Conservation (phyloP, 2,329 filamentous ascomycete genomes). For the Gnomoniopsis smithogilvyi region DNA sequence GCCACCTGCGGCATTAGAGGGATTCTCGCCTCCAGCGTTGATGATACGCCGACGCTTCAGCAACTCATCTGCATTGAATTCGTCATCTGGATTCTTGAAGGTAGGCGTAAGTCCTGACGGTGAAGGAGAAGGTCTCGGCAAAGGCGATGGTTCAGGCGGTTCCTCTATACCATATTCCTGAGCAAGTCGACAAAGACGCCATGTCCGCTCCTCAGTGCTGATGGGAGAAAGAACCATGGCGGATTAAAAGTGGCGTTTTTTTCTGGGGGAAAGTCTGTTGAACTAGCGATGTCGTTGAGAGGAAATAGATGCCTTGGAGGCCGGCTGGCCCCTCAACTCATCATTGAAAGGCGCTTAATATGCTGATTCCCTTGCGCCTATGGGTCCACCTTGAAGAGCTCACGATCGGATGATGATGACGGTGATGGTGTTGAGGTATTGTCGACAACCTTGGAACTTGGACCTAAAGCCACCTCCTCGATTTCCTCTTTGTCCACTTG, state of each 20-base stretch:
- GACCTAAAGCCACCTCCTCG: neutral
- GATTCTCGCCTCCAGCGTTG: conserved; percentile 27
- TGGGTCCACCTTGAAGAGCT: no score
- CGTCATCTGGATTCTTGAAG: conserved; percentile 46
- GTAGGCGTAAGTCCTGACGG: conserved; percentile 34
- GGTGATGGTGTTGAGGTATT: no score
- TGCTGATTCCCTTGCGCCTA: no score
- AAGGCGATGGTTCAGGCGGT: conserved; percentile 36
- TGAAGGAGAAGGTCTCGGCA: conserved; percentile 32
- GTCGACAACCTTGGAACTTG: no score
- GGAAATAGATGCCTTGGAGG: neutral
- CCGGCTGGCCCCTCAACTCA: neutral
- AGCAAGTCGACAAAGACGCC: conserved; percentile 48
- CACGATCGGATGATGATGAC: no score
- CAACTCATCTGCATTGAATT: conserved; percentile 51
- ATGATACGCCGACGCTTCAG: conserved; percentile 42
- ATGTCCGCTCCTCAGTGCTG: conserved; percentile 36
- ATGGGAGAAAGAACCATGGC: conserved; percentile 14
- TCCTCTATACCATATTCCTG: conserved; percentile 46
- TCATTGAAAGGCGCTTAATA: neutral
- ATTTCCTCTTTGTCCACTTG: neutral
- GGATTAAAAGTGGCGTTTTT: neutral
- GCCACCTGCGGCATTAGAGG: conserved; percentile 25
- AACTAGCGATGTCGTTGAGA: neutral
- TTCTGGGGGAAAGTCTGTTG: neutral